phyloP scores from a whole-genome alignment of 164 flowering plant species.

The Protea cynaroides region DNA sequence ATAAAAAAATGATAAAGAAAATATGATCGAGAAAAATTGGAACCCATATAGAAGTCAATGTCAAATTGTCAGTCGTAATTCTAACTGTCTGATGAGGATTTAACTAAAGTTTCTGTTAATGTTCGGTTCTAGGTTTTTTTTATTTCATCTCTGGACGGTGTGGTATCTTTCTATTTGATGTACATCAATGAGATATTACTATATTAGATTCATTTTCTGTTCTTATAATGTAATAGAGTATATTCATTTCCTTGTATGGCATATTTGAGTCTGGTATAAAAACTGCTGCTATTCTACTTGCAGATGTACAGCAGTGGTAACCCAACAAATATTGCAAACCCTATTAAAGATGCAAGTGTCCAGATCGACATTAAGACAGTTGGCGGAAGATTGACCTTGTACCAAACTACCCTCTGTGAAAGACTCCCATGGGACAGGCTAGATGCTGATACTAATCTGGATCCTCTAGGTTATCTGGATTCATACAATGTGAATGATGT shows the following conservation, averaged over 20 bases:
- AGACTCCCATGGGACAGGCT: constrained; percentile 49
- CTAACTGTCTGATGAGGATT: too few species aligned
- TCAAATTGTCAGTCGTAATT: too few species aligned
- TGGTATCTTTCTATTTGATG: too few species aligned
- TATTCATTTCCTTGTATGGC: background rate
- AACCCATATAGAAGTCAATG: too few species aligned
- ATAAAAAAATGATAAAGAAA: too few species aligned
- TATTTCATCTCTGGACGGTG: too few species aligned
- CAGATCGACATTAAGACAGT: constrained; percentile 64
- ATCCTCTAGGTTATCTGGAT: constrained; percentile 49
- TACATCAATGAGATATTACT: too few species aligned
- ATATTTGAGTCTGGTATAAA: background rate
- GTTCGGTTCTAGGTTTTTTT: too few species aligned
- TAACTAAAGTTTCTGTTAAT: too few species aligned
- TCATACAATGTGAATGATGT: constrained; percentile 66
- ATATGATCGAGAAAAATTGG: too few species aligned
- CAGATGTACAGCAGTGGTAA: constrained; percentile 99
- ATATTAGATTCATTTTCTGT: too few species aligned
- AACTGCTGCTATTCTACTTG: background rate
- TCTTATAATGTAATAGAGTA: background rate
- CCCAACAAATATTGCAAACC: constrained; percentile 95
- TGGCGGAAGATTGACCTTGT: constrained; percentile 83
- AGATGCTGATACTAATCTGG: constrained; percentile 32
- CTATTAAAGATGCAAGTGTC: constrained; percentile 79
- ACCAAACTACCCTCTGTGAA: constrained; percentile 79